These are phyloP conservation scores for Tremellales sp. DNA, from an alignment of 1,284 basidiomycete genomes.

Conservation along the genomic window DNA sequence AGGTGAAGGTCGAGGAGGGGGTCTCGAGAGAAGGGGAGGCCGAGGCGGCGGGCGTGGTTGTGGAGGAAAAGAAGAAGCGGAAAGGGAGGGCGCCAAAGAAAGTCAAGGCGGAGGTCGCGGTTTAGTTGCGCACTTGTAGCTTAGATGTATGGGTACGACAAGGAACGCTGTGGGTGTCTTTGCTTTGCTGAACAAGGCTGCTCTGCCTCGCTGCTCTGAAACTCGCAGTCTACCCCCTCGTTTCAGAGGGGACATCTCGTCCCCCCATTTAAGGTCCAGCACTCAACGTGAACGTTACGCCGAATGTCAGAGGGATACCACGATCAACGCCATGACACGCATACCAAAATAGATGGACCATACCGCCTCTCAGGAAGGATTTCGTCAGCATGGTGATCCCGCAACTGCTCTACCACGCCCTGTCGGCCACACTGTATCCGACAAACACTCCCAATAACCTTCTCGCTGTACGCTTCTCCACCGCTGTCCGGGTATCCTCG, in stretches of 20 bases:
- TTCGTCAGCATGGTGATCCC: constrained; percentile 6
- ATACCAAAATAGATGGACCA: not conserved
- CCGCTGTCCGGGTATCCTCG: constrained; percentile 14
- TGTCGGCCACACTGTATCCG: constrained; percentile 19
- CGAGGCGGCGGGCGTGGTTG: constrained; percentile 7
- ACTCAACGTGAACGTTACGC: too few relatives aligned
- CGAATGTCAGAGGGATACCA: not conserved
- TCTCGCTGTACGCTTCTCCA: constrained; percentile 17
- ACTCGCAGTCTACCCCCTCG: too few relatives aligned
- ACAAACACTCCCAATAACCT: constrained; percentile 18
- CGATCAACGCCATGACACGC: not conserved
- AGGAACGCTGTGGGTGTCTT: too few relatives aligned
- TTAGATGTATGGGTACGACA: too few relatives aligned
- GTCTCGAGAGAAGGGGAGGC: constrained; percentile 7
- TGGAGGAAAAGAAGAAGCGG: constrained; percentile 11
- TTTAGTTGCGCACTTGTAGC: too few relatives aligned
- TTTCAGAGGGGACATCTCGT: too few relatives aligned
- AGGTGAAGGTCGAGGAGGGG: constrained; percentile 7
- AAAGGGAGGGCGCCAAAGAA: constrained; percentile 4
- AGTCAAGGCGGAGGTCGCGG: constrained; percentile 4
- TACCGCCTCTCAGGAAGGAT: not conserved
- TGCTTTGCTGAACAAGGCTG: too few relatives aligned
- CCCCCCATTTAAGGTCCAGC: too few relatives aligned
- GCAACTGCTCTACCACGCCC: constrained; percentile 21
- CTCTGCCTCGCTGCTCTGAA: too few relatives aligned